phyloP scores from a whole-genome alignment of 139 green algal genomes.

The Parachlorella kessleri region DNA sequence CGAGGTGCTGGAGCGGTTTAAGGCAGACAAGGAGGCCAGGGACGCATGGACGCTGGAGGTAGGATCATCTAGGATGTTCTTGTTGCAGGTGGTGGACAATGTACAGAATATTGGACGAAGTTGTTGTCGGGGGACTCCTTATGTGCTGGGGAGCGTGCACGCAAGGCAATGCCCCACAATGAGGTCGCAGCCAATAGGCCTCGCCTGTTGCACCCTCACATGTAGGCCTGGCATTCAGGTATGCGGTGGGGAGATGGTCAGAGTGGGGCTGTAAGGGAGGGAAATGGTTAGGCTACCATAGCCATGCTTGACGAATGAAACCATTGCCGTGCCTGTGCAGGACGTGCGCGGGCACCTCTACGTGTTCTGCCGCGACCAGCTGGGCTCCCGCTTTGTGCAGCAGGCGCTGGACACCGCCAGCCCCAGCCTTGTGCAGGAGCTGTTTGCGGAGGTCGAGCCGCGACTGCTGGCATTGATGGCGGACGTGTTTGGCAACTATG shows the following conservation, averaged over 20 bases:
- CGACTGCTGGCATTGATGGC: constrained; percentile 75
- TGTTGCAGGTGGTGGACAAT: not conserved
- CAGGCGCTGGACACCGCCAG: constrained; percentile 67
- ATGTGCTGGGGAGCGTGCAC: not conserved
- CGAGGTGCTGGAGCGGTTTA: constrained; percentile 80
- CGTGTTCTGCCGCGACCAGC: constrained; percentile 88
- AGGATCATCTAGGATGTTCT: not conserved
- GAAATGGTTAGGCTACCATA: no score
- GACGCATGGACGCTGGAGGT: constrained; percentile 58
- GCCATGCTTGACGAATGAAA: not conserved
- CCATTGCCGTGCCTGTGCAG: constrained; percentile 25
- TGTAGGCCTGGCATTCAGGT: not conserved
- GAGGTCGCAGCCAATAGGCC: not conserved
- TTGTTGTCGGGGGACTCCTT: not conserved
- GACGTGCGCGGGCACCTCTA: constrained; percentile 77
- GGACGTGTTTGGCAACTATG: constrained; percentile 92
- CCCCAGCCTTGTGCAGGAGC: constrained; percentile 10
- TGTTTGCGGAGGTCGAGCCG: constrained; percentile 72
- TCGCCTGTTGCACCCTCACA: not conserved
- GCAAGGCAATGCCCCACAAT: not conserved
- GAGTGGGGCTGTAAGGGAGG: not conserved
- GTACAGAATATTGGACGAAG: not conserved
- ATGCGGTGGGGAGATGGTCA: not conserved
- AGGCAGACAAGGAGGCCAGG: constrained; percentile 51
- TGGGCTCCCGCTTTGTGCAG: constrained; percentile 92